Conservation (phyloP, 2,329 filamentous ascomycete genomes). For the Ascochyta clinopodiicola region DNA sequence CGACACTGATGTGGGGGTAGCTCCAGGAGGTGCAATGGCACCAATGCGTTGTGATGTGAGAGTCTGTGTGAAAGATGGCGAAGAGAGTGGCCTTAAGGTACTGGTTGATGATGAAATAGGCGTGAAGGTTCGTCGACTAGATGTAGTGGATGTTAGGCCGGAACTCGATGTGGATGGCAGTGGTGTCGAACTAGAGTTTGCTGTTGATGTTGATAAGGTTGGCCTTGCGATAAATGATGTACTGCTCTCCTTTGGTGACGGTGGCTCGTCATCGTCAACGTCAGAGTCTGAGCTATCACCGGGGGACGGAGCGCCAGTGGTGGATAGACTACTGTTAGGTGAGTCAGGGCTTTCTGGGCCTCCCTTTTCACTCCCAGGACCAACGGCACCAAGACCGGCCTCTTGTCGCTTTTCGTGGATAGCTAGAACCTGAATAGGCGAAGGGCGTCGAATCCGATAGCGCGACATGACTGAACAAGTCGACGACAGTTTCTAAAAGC, state of each 20-base stretch:
- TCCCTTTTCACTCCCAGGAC: slow-evolving; percentile 12
- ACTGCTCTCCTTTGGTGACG: slow-evolving; percentile 16
- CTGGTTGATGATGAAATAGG: background rate
- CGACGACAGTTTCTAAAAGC: slow-evolving; percentile 19
- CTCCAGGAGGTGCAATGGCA: slow-evolving; percentile 18
- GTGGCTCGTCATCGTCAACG: slow-evolving; percentile 23
- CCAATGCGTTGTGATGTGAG: slow-evolving; percentile 19
- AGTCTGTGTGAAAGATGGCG: slow-evolving; percentile 12
- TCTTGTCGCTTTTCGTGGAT: slow-evolving; percentile 30
- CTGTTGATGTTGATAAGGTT: background rate
- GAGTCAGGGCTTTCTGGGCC: slow-evolving; percentile 35
- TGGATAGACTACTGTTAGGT: slow-evolving; percentile 26
- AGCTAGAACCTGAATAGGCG: slow-evolving; percentile 31
- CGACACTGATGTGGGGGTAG: slow-evolving; percentile 8
- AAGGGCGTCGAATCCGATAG: slow-evolving; percentile 37
- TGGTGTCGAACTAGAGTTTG: background rate
- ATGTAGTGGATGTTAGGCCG: background rate
- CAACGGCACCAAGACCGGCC: slow-evolving; percentile 17
- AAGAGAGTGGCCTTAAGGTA: background rate
- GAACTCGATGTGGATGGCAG: background rate
- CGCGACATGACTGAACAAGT: slow-evolving; percentile 30
- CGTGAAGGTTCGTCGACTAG: background rate
- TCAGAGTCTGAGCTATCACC: slow-evolving; percentile 23
- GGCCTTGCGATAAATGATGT: slow-evolving; percentile 1
- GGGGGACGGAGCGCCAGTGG: slow-evolving; percentile 13